Base-by-base conservation (phyloP, 352 stramenopile genomes). In the Pythium grandisporangium region DNA sequence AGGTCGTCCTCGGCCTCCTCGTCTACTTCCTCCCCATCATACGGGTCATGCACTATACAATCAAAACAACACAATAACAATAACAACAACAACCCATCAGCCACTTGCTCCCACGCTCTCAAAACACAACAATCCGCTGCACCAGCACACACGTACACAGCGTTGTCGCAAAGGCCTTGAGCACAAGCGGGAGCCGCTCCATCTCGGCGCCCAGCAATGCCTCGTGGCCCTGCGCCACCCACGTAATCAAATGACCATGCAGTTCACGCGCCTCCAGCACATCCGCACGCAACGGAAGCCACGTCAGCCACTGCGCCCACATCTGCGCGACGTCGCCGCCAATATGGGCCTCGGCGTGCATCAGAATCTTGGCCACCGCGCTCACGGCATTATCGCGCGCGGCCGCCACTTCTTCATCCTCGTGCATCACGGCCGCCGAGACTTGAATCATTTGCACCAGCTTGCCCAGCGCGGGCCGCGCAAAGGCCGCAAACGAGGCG, bases 311-410 rank as follows among this genome's bases (percentile, higher is more conserved):
- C 46, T 70, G 51, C 4, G 61, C 24, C 74, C 79, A 88, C 37
- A 90, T 49, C 58, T 70, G 71, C 37, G 66, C 48, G n/a, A 49
- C 61, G 40, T 90, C 72, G n/a, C n/a, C n/a, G n/a, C n/a, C n/a
- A 16, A 89, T 66, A 24, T 58, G 51, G 37, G 50, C 41, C n/a
- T 84, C 63, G n/a, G 69, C 66, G 23, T 55, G 51, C 12, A 84
- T 45, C 11, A 70, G 63, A 39, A 93, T 87, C 62, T 93, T 93
- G 44, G 70, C 57, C n/a, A 93, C 72, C 7, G 79, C 74, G 45
- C 74, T 89, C 30, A 89, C 66, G 35, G 74, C 74, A 42, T 93
- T 93, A 61, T 93, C 79, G 16, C 77, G 74, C 10, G 79, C 79
- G 5, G 79, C 74, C 8, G 62, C 43, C 48, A 78, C 66, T 30